These are phyloP conservation scores for Centella asiatica DNA, from an alignment of 129 eudicot species.

Conservation along the genomic window DNA sequence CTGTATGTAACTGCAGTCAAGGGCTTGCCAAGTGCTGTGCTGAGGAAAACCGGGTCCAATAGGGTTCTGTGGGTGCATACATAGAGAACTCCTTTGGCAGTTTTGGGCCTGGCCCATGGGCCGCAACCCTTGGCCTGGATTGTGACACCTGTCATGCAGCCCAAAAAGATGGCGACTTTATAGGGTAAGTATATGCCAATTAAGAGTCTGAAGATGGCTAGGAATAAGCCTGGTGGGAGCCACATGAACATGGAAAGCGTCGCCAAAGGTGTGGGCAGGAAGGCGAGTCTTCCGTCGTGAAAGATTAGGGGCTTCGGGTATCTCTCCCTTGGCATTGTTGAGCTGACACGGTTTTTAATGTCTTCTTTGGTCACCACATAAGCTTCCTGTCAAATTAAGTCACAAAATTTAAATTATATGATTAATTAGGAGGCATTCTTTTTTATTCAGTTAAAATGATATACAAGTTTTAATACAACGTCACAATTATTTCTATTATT, in stretches of 20 bases:
- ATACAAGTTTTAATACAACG: too few relatives aligned
- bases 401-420: neutral
- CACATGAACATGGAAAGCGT: conserved; percentile 74
- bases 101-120: conserved; percentile 16
- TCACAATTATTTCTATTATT: too few relatives aligned
- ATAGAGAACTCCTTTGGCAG: conserved; percentile 56
- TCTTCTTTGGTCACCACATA: conserved; percentile 65
- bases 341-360: conserved; percentile 25
- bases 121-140: conserved; percentile 27
- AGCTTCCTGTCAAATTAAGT: conserved; percentile 50
- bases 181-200: conserved; percentile 58
- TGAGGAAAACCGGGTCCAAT: conserved; percentile 66
- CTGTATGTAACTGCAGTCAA: conserved; percentile 88
- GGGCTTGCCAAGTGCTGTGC: conserved; percentile 40
- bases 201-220: conserved; percentile 44
- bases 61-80: conserved; percentile 91
- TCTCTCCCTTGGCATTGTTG: conserved; percentile 52
- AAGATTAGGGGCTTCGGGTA: conserved; percentile 84
- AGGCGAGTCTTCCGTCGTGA: conserved; percentile 91
- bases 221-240: conserved; percentile 63
- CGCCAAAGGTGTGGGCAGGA: conserved; percentile 71
- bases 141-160: conserved; percentile 34
- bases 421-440: too few relatives aligned
- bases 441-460: too few relatives aligned
- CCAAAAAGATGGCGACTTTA: conserved; percentile 41